Conservation (phyloP, 345 rosid species). For the Pugionium dolabratum region DNA sequence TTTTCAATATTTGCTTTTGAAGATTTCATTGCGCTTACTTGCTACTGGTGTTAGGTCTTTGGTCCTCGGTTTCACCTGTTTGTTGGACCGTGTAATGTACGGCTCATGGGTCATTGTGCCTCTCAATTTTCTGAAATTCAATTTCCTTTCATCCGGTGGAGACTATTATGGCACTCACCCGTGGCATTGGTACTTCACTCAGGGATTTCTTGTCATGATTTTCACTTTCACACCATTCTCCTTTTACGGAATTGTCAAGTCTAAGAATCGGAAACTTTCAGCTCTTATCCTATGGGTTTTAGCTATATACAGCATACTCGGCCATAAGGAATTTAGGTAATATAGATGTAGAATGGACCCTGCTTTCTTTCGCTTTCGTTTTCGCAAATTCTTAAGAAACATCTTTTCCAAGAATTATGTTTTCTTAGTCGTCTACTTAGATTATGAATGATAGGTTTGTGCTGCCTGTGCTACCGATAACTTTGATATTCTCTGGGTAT, state of each 20-base stretch:
- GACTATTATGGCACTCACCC: constrained; percentile 95
- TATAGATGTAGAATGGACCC: not conserved
- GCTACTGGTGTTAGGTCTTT: constrained; percentile 55
- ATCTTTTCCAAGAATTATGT: constrained; percentile 27
- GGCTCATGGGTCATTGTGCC: constrained; percentile 90
- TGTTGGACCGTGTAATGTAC: constrained; percentile 73
- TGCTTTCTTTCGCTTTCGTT: not conserved
- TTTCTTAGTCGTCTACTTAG: constrained; percentile 41
- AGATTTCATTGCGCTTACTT: constrained; percentile 7
- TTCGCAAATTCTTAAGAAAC: not conserved
- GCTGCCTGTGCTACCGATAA: constrained; percentile 86
- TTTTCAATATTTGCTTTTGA: not conserved
- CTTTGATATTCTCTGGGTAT: constrained; percentile 85
- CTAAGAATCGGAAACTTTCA: constrained; percentile 64
- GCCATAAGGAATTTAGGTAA: constrained; percentile 96
- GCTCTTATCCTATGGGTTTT: constrained; percentile 84
- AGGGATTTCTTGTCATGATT: constrained; percentile 86
- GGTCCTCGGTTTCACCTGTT: constrained; percentile 63
- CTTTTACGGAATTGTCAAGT: constrained; percentile 58
- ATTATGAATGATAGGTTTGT: constrained; percentile 70
- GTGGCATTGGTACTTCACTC: constrained; percentile 99
- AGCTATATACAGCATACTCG: constrained; percentile 68
- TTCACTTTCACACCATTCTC: constrained; percentile 80
- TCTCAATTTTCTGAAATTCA: constrained; percentile 84
- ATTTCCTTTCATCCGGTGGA: constrained; percentile 93